phyloP scores from a whole-genome alignment of 768 basidiomycete genomes.

The Candolleomyces aberdarensis region DNA sequence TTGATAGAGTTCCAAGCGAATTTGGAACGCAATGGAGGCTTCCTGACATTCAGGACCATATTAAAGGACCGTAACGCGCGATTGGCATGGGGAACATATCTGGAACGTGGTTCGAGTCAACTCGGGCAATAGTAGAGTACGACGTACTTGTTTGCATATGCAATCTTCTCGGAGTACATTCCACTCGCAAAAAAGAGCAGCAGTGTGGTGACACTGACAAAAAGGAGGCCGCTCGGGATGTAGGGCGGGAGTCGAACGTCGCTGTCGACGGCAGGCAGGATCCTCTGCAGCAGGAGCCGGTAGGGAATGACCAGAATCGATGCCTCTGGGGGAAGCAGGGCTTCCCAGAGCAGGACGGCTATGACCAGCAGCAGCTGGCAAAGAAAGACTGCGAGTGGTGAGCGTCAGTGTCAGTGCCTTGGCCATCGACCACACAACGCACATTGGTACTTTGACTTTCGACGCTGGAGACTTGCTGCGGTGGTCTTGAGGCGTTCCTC shows the following conservation, averaged over 20 bases:
- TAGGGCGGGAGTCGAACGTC: conserved; percentile 64
- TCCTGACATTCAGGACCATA: conserved; percentile 94
- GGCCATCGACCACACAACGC: conserved; percentile 22
- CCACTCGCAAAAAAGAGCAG: conserved; percentile 95
- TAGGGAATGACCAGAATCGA: conserved; percentile 67
- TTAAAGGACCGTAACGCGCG: conserved; percentile 88
- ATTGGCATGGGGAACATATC: conserved; percentile 97
- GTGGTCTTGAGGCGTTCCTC: conserved; percentile 97
- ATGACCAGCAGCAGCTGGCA: conserved; percentile 64
- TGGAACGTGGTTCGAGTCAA: conserved; percentile 27
- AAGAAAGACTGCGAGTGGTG: conserved; percentile 61
- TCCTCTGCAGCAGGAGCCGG: conserved; percentile 42
- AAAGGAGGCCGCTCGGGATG: conserved; percentile 72
- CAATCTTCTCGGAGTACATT: conserved; percentile 94
- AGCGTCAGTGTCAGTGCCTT: conserved; percentile 12
- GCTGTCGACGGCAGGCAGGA: conserved; percentile 48
- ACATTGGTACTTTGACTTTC: conserved; percentile 85
- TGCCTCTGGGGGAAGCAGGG: conserved; percentile 60
- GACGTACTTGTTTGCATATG: conserved; percentile 84
- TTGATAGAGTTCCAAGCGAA: conserved; percentile 51
- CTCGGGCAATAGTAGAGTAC: conserved; percentile 25
- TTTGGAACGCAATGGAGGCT: conserved; percentile 66
- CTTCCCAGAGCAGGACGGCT: conserved; percentile 70
- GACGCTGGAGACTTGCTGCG: conserved; percentile 71
- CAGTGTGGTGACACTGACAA: conserved; percentile 87